Conservation (phyloP, 2,329 filamentous ascomycete species). For the Aspergillus novofumigatus region DNA sequence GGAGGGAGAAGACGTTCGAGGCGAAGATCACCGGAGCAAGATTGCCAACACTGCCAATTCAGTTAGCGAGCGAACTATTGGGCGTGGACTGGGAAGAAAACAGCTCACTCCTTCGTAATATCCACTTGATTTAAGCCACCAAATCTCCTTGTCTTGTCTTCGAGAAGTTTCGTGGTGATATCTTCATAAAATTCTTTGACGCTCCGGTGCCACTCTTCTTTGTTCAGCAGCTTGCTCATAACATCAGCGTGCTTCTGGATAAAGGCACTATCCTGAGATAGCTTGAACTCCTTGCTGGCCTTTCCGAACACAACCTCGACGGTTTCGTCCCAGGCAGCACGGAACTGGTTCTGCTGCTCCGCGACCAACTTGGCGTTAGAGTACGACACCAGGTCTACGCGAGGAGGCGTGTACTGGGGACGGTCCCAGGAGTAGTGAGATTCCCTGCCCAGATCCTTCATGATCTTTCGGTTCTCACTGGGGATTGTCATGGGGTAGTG, state of each 20-base stretch:
- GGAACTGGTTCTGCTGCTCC: constrained; percentile 58
- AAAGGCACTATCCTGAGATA: constrained; percentile 49
- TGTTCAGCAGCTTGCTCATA: constrained; percentile 57
- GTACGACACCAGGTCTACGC: constrained; percentile 58
- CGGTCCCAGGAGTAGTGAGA: constrained; percentile 66
- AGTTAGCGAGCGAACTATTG: constrained; percentile 4
- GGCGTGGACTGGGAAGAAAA: neutral
- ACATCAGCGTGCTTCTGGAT: constrained; percentile 51
- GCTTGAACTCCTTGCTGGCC: constrained; percentile 53
- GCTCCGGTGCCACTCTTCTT: constrained; percentile 57
- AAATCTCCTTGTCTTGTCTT: constrained; percentile 62
- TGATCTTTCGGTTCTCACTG: constrained; percentile 66
- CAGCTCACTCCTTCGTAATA: constrained; percentile 54
- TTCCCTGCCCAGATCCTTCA: constrained; percentile 62
- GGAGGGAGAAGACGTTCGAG: constrained; percentile 52
- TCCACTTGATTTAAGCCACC: constrained; percentile 64
- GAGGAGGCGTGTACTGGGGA: constrained; percentile 50
- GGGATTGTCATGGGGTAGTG: constrained; percentile 72
- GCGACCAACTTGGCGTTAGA: constrained; percentile 60
- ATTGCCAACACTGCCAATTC: constrained; percentile 43
- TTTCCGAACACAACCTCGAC: constrained; percentile 61
- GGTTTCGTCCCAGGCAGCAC: constrained; percentile 60
- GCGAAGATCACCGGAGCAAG: constrained; percentile 54
- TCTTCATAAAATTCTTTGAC: constrained; percentile 65
- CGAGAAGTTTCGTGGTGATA: constrained; percentile 58